Evolutionary conservation across 768 basidiomycete genomes (phyloP).

Genomic region (Phanerochaete carnosa): DNA sequence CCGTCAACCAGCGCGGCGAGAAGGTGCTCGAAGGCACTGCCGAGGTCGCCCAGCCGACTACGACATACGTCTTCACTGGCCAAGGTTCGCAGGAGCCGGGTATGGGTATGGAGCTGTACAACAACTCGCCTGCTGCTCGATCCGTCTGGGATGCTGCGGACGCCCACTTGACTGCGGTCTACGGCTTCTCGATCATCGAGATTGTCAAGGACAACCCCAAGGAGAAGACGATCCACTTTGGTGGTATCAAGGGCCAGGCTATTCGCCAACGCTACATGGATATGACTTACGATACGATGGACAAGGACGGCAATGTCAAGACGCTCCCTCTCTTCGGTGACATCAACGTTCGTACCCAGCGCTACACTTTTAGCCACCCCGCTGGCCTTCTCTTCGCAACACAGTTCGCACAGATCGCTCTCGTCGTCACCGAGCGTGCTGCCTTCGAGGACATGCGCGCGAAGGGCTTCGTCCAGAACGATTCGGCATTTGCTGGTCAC

Average conservation of each 20-base stretch:
- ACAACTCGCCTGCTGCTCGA: conserved; percentile 86
- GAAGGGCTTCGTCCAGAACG: conserved; percentile 90
- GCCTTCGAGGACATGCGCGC: conserved; percentile 98
- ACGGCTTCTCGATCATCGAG: conserved; percentile 98
- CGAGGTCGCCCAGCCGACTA: conserved; percentile 88
- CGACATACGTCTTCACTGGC: conserved; percentile 97
- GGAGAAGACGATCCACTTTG: conserved; percentile 97
- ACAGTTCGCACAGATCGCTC: conserved; percentile 97
- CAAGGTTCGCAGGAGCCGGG: conserved; percentile 98
- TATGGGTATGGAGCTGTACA: conserved; percentile 99
- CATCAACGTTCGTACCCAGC: conserved; percentile 90
- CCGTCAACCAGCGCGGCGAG: conserved; percentile 79
- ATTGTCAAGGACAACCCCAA: conserved; percentile 99
- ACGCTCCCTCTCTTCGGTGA: conserved; percentile 95
- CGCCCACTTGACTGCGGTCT: conserved; percentile 86
- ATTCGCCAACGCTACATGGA: conserved; percentile 99
- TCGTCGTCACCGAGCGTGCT: conserved; percentile 97
- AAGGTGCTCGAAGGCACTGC: conserved; percentile 92
- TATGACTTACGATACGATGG: conserved; percentile 96
- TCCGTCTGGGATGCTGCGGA: conserved; percentile 98
- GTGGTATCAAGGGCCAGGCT: conserved; percentile 97
- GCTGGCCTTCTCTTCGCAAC: conserved; percentile 95
- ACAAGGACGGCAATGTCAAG: conserved; percentile 94
- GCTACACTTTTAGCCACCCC: conserved; percentile 98
- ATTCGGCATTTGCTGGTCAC: conserved; percentile 95